Conservation (phyloP, 495 filamentous ascomycete species). For the Trichocladium antarcticum region DNA sequence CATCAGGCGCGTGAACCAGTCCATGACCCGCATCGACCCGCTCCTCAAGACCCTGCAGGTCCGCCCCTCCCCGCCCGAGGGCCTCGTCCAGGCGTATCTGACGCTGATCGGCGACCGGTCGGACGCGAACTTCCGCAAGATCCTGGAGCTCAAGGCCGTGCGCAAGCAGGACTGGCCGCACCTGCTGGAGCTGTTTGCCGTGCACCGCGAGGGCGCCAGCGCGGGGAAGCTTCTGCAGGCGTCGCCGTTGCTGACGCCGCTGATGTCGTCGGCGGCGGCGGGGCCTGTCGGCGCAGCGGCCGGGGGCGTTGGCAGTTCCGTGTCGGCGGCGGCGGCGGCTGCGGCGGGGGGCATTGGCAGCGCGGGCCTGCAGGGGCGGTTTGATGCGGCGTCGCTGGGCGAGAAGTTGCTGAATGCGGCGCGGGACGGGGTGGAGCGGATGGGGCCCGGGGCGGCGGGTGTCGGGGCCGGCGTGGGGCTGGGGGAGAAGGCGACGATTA, state of each 20-base stretch:
- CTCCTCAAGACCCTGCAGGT: conserved; percentile 96
- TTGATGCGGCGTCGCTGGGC: conserved; percentile 71
- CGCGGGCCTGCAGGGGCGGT: conserved; percentile 47
- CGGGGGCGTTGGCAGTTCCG: not conserved
- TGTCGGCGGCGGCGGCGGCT: conserved; percentile 1
- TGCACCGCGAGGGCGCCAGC: conserved; percentile 57
- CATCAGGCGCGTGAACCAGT: conserved; percentile 76
- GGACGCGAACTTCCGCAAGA: conserved; percentile 91
- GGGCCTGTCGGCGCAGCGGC: conserved; percentile 14
- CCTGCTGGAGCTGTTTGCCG: conserved; percentile 78
- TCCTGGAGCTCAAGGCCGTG: conserved; percentile 87
- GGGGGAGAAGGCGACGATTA: conserved; percentile 56
- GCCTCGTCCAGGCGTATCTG: conserved; percentile 91
- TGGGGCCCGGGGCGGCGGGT: conserved; percentile 49
- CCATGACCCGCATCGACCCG: conserved; percentile 77
- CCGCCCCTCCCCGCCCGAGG: conserved; percentile 78
- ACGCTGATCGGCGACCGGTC: conserved; percentile 85
- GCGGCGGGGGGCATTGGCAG: conserved; percentile 26
- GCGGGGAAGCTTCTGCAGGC: conserved; percentile 47
- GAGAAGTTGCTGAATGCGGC: conserved; percentile 68
- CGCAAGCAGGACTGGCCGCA: conserved; percentile 69
- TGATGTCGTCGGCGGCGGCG: conserved; percentile 33
- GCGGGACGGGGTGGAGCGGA: conserved; percentile 78
- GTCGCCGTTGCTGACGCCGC: conserved; percentile 51
- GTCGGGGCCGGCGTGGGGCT: conserved; percentile 52